Base-by-base conservation (phyloP, 192 early-diverging fungal species). In the Irineochytrium annulatum region DNA sequence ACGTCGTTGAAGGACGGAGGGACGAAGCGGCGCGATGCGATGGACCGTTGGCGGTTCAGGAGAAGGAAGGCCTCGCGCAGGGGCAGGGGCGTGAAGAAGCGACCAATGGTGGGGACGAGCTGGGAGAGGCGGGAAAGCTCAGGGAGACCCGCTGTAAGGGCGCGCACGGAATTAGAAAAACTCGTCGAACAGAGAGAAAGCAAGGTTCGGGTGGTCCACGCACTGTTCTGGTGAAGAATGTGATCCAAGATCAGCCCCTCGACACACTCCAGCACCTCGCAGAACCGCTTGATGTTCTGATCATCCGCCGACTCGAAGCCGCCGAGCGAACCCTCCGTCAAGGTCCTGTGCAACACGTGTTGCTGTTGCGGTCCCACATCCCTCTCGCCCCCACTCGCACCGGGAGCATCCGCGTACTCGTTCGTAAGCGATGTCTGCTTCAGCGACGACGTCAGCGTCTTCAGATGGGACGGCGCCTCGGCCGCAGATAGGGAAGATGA, bases 1-100 rank as follows among this genome's bases (percentile, higher is more conserved):
- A 95, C 79, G 57, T 95, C 93, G 79, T 95, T 95, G 78, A 95
- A 95, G 57, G 83, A 86, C 1, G 93, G 93, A 57, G 93, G 89
- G 19, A 95, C 90, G 65, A 86, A 87, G 27, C 85, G 82, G 56
- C 93, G 80, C 0, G 81, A 83, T 13, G 87, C 81, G 32, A 95
- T 90, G 2, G 82, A 77, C 55, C 89, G 67, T 30, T 77, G 74
- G 1, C 60, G 56, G 74, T 95, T 86, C 41, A 85, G 79, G n/a
- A 60, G 62, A 43, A 85, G 62, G 74, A 94, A 95, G 11, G 87
- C 82, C 14, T 72, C 76, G 16, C 73, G 72, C 24, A 95, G 75
- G 19, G 91, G 91, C 53, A 95, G 80, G 1, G 77, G 74, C 3
- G 93, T 93, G 68, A 89, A 93, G 76, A 95, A 95, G 4, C 77